Percentiles rank a stretch among this genome's conserved stretches.
Evolutionary conservation across 352 stramenopile species (phyloP).

Genomic region (Globisporangium okanoganense): DNA sequence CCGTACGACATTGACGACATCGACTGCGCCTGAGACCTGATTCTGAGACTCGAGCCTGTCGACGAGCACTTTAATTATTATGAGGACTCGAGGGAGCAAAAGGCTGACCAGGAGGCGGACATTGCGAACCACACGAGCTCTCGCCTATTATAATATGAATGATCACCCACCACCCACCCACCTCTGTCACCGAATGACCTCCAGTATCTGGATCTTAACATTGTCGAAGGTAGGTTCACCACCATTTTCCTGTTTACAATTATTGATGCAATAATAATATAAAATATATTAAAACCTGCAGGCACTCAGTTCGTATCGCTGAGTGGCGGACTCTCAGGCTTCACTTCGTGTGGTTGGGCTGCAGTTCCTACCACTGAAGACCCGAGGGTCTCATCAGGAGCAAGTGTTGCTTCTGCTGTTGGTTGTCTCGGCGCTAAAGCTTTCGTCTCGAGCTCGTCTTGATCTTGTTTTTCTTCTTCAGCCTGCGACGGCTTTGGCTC

Average conservation of each 20-base stretch:
- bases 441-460: not conserved
- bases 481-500: not conserved
- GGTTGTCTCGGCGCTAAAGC: not conserved
- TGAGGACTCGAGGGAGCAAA: constrained; percentile 1
- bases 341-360: no score
- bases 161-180: not conserved
- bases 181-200: not conserved
- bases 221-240: not conserved
- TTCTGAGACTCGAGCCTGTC: not conserved
- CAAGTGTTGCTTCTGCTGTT: not conserved
- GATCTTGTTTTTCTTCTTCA: not conserved
- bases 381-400: no score
- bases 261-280: no score
- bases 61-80: constrained; percentile 10
- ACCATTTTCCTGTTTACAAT: not conserved
- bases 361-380: not conserved
- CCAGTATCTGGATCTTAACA: not conserved
- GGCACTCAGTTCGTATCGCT: no score
- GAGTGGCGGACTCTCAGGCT: no score
- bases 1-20: constrained; percentile 40
- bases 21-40: constrained; percentile 17
- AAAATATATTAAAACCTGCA: no score
- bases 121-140: not conserved
- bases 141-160: constrained; percentile 11
- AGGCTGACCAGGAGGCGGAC: no score